Conservation (phyloP, 352 stramenopile genomes). For the Globisporangium emineosum region DNA sequence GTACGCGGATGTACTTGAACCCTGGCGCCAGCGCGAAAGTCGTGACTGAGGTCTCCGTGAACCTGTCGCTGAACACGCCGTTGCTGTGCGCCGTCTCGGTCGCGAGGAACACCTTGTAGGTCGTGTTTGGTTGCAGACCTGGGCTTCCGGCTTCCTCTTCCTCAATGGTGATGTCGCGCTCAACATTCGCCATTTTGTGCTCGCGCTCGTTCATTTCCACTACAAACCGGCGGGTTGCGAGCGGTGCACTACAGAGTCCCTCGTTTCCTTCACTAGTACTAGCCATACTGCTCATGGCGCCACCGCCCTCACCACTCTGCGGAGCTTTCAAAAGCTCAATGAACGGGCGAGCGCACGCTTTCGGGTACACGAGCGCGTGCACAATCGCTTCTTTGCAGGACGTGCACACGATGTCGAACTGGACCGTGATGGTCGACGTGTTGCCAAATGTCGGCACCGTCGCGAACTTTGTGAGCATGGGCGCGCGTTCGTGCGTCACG, state of each 20-base stretch:
- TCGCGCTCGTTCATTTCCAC: conserved; percentile 32
- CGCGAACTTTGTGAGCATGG: conserved; percentile 37
- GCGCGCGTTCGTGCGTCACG: conserved; percentile 46
- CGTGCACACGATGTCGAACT: conserved; percentile 51
- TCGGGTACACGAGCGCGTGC: conserved; percentile 47
- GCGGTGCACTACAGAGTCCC: background rate
- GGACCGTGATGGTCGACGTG: conserved; percentile 49
- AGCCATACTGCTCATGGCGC: background rate
- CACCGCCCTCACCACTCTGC: background rate
- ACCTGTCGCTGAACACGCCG: conserved; percentile 57
- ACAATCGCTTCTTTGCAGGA: conserved; percentile 47
- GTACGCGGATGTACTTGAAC: conserved; percentile 41
- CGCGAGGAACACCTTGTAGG: conserved; percentile 47
- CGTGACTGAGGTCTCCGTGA: conserved; percentile 31
- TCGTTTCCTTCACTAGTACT: background rate
- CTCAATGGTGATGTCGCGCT: conserved; percentile 27
- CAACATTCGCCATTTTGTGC: conserved; percentile 32
- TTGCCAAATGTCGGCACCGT: conserved; percentile 50
- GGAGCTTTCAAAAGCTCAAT: conserved; percentile 10
- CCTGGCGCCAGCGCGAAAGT: conserved; percentile 43
- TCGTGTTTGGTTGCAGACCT: conserved; percentile 38
- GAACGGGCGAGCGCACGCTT: conserved; percentile 27
- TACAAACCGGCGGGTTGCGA: conserved; percentile 13
- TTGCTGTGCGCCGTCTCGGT: conserved; percentile 48
- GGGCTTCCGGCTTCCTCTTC: background rate